Conservation (phyloP, 352 stramenopile genomes). For the Pythium dissotocum region DNA sequence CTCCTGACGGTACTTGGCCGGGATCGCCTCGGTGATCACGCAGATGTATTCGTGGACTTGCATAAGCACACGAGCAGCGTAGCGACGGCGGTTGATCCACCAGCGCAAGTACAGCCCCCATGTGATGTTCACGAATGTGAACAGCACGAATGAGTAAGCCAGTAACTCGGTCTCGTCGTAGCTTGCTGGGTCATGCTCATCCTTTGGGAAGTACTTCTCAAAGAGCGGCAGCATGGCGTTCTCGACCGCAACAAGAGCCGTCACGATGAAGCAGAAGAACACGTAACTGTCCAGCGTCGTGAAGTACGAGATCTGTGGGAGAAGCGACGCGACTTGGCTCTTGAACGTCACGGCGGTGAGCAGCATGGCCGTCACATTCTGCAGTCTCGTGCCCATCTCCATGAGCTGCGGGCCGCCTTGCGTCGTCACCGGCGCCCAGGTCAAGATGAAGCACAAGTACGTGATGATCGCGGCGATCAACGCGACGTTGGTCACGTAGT, state of each 20-base stretch:
- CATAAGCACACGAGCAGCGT: slow-evolving; percentile 28
- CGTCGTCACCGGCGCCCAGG: slow-evolving; percentile 18
- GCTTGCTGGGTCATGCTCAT: slow-evolving; percentile 9
- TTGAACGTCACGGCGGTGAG: slow-evolving; percentile 69
- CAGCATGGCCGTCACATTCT: slow-evolving; percentile 61
- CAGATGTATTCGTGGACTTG: slow-evolving; percentile 42
- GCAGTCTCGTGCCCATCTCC: slow-evolving; percentile 51
- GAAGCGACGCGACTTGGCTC: slow-evolving; percentile 40
- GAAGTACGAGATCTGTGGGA: slow-evolving; percentile 69
- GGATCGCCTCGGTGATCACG: slow-evolving; percentile 36
- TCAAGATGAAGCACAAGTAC: slow-evolving; percentile 43
- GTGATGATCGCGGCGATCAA: slow-evolving; percentile 51
- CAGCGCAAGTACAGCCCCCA: slow-evolving; percentile 32
- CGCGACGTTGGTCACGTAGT: slow-evolving; percentile 60
- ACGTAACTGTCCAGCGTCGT: slow-evolving; percentile 63
- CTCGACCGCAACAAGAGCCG: slow-evolving; percentile 52
- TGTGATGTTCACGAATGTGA: slow-evolving; percentile 44
- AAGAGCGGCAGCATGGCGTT: slow-evolving; percentile 52
- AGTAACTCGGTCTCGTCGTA: slow-evolving; percentile 37
- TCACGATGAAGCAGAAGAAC: slow-evolving; percentile 64
- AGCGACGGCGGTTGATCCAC: slow-evolving; percentile 35
- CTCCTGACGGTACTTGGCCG: slow-evolving; percentile 26
- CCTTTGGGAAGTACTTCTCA: slow-evolving; percentile 6
- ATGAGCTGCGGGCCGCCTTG: slow-evolving; percentile 20
- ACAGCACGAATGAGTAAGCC: slow-evolving; percentile 37